phyloP scores from a whole-genome alignment of 1,284 basidiomycete species.

The Coniferiporia sulphurascens region DNA sequence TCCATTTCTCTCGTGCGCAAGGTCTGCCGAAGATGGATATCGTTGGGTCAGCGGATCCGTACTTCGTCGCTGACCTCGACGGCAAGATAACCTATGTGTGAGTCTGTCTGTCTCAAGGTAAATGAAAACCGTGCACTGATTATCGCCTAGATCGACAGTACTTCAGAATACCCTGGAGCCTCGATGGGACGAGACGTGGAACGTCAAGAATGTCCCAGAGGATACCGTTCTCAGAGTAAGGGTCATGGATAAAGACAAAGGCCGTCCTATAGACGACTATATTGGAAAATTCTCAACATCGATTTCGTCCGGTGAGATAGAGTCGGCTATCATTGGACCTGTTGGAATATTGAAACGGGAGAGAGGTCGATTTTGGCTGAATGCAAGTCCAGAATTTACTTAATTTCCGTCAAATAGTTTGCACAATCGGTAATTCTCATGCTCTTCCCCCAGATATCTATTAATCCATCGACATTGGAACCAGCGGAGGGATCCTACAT shows the following conservation, averaged over 20 bases:
- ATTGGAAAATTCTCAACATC: conserved; percentile 59
- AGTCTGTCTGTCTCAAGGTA: background rate
- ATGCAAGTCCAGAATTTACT: conserved; percentile 37
- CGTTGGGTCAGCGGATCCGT: conserved; percentile 63
- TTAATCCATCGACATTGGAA: conserved; percentile 31
- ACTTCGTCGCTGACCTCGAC: conserved; percentile 65
- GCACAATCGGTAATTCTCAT: too few species aligned
- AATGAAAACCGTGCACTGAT: background rate
- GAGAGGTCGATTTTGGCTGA: conserved; percentile 63
- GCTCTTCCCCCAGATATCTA: conserved; percentile 33
- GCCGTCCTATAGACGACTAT: conserved; percentile 51
- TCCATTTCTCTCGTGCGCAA: conserved; percentile 63
- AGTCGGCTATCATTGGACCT: conserved; percentile 51
- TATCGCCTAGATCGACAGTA: conserved; percentile 52
- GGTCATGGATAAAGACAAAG: conserved; percentile 64
- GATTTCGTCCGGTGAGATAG: conserved; percentile 52
- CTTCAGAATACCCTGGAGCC: conserved; percentile 52
- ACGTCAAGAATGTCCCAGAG: conserved; percentile 61
- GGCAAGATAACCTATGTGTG: conserved; percentile 57
- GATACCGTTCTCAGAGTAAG: conserved; percentile 53
- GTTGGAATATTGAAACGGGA: conserved; percentile 34
- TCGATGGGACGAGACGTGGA: conserved; percentile 73
- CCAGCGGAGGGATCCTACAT: conserved; percentile 47
- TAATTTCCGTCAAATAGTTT: too few species aligned
- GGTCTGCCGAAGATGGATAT: conserved; percentile 67